Percentiles rank a stretch among this genome's conserved stretches.
Conservation (phyloP, 108 stramenopile species). For the Fistulifera pelliculosa region DNA sequence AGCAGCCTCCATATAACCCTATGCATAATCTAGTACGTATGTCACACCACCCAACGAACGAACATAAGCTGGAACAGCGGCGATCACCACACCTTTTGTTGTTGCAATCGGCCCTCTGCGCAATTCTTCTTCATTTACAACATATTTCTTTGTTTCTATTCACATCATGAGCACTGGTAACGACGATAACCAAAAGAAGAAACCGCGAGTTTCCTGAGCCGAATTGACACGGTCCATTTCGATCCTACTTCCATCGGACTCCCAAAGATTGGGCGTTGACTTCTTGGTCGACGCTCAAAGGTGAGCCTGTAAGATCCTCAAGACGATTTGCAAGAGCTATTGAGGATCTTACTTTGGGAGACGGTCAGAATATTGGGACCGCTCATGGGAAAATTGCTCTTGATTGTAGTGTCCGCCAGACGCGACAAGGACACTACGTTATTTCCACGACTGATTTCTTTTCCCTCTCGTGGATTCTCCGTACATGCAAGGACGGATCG, state of each 20-base stretch:
- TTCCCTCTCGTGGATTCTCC: conserved; percentile 80
- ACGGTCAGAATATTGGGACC: conserved; percentile 72
- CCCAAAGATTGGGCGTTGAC: conserved; percentile 64
- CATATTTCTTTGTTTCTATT: no score
- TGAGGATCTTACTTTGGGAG: conserved; percentile 53
- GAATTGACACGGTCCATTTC: conserved; percentile 48
- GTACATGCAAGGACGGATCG: conserved; percentile 77
- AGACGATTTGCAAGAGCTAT: conserved; percentile 63
- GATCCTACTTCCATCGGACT: conserved; percentile 67
- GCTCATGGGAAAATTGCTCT: conserved; percentile 62
- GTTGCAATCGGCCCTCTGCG: no score
- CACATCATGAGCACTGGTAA: background rate
- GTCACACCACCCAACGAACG: no score
- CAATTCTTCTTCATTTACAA: no score
- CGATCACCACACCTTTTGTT: no score
- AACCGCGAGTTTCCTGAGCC: conserved; percentile 1
- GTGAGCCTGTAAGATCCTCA: conserved; percentile 91
- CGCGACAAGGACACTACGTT: conserved; percentile 48
- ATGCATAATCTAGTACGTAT: no score
- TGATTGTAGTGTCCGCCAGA: conserved; percentile 62
- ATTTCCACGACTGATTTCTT: conserved; percentile 81
- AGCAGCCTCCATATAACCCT: no score
- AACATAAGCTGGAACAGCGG: no score
- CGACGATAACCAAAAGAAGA: conserved; percentile 1
- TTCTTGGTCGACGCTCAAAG: conserved; percentile 67